A percentile compares a stretch with the other conserved stretches of the same genome.
Evolutionary conservation across 2,329 filamentous ascomycete species (phyloP).

Genomic region (Epichloe coenophiala): DNA sequence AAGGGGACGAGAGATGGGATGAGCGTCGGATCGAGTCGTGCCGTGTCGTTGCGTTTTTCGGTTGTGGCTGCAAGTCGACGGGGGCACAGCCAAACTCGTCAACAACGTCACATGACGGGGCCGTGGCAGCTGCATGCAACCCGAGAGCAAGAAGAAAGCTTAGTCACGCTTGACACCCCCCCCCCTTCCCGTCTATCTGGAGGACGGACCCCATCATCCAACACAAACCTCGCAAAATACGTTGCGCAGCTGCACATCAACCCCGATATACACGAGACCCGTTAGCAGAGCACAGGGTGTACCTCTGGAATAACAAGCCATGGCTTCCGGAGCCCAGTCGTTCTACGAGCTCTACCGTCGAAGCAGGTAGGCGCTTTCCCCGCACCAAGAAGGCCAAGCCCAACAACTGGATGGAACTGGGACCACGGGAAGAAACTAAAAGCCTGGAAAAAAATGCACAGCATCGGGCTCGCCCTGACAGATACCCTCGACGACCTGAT

Average conservation of each 20-base stretch:
- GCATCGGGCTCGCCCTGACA: slow-evolving; percentile 83
- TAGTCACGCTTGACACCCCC: background rate
- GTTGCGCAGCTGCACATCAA: background rate
- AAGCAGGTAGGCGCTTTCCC: slow-evolving; percentile 61
- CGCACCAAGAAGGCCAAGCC: background rate
- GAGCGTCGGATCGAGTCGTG: background rate
- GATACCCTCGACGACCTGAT: slow-evolving; percentile 97
- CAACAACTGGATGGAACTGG: background rate
- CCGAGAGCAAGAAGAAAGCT: background rate
- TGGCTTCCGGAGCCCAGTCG: slow-evolving; percentile 39
- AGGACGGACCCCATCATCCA: background rate
- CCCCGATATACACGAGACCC: background rate
- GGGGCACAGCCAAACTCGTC: slow-evolving; percentile 1
- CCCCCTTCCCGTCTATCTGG: no score
- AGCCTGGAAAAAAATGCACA: slow-evolving; percentile 24
- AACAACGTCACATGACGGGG: slow-evolving; percentile 26
- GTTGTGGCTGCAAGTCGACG: background rate
- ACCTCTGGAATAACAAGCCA: slow-evolving; percentile 11
- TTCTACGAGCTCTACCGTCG: slow-evolving; percentile 95
- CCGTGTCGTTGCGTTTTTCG: background rate
- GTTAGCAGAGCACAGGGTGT: background rate
- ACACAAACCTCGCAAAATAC: slow-evolving; percentile 1
- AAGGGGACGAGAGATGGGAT: background rate
- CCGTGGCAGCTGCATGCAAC: background rate
- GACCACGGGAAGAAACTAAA: background rate